Conservation (phyloP, 2,329 filamentous ascomycete genomes). For the Cordyceps fumosorosea region DNA sequence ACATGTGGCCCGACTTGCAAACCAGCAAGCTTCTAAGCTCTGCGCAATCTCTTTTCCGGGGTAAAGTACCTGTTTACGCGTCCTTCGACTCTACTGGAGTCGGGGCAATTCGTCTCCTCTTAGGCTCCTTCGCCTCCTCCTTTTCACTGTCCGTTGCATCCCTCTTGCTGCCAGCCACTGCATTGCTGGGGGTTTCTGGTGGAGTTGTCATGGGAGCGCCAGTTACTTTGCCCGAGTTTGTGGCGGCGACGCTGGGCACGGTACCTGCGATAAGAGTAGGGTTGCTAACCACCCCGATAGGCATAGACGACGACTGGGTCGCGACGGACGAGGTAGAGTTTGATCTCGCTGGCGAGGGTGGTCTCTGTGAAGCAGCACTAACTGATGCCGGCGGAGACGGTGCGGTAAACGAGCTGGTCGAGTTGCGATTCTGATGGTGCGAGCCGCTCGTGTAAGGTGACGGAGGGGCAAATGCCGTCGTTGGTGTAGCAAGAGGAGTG, state of each 20-base stretch:
- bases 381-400: slow-evolving; percentile 50
- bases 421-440: slow-evolving; percentile 51
- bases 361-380: slow-evolving; percentile 56
- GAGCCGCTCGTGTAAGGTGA: slow-evolving; percentile 47
- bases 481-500: slow-evolving; percentile 66
- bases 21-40: not conserved
- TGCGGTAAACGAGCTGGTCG: slow-evolving; percentile 50
- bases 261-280: slow-evolving; percentile 72
- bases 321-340: slow-evolving; percentile 77
- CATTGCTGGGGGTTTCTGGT: slow-evolving; percentile 69
- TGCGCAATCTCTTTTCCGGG: not conserved
- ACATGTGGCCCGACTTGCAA: not conserved
- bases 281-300: slow-evolving; percentile 60
- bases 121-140: slow-evolving; percentile 48
- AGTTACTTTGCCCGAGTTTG: slow-evolving; percentile 57
- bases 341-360: slow-evolving; percentile 74
- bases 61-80: not conserved
- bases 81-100: slow-evolving; percentile 44
- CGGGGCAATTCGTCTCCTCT: slow-evolving; percentile 65
- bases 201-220: slow-evolving; percentile 77
- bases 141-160: slow-evolving; percentile 51
- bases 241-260: slow-evolving; percentile 68
- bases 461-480: slow-evolving; percentile 53
- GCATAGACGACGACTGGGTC: slow-evolving; percentile 49
- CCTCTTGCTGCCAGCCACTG: slow-evolving; percentile 43